Percentiles rank a stretch among this genome's conserved stretches.
phyloP scores from a whole-genome alignment of 495 filamentous ascomycete genomes.

The Lichenothelia convexa region DNA sequence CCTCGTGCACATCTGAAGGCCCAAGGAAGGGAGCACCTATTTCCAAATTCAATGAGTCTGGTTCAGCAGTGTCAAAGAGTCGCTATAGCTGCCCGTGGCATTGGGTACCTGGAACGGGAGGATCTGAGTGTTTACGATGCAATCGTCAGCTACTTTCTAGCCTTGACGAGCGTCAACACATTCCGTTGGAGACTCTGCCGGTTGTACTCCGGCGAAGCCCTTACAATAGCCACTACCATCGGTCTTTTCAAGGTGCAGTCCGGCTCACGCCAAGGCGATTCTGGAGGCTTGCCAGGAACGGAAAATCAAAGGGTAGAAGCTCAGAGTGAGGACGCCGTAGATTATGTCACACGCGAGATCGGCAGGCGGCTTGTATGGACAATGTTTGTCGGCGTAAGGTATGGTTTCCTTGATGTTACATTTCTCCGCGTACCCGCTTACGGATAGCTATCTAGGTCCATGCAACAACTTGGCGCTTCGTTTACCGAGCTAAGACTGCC shows the following conservation, averaged over 20 bases:
- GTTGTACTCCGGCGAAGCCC: slow-evolving; percentile 54
- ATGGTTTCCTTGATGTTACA: not conserved
- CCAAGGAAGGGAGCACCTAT: slow-evolving; percentile 34
- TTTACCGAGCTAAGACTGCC: slow-evolving; percentile 46
- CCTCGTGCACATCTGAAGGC: slow-evolving; percentile 51
- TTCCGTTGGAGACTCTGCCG: slow-evolving; percentile 47
- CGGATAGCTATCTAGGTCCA: slow-evolving; percentile 24
- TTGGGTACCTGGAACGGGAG: slow-evolving; percentile 43
- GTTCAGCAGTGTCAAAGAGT: slow-evolving; percentile 58
- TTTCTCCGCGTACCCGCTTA: not conserved
- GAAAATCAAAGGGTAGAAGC: too few relatives aligned
- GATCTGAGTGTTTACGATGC: slow-evolving; percentile 60
- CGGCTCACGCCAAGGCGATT: too few relatives aligned
- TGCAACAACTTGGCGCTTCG: slow-evolving; percentile 50
- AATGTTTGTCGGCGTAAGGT: slow-evolving; percentile 44
- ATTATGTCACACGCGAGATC: slow-evolving; percentile 61
- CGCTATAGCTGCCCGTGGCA: slow-evolving; percentile 51
- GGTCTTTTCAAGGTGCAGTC: slow-evolving; percentile 36
- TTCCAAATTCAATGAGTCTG: slow-evolving; percentile 50
- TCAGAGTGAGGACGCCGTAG: slow-evolving; percentile 22
- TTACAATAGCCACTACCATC: slow-evolving; percentile 51
- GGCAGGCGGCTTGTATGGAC: slow-evolving; percentile 66
- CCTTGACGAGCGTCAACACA: slow-evolving; percentile 48
- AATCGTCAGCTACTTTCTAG: slow-evolving; percentile 69
- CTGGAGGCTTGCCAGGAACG: too few relatives aligned